Conservation (phyloP, 148 eudicot genomes). For the Rhododendron mucronatum region DNA sequence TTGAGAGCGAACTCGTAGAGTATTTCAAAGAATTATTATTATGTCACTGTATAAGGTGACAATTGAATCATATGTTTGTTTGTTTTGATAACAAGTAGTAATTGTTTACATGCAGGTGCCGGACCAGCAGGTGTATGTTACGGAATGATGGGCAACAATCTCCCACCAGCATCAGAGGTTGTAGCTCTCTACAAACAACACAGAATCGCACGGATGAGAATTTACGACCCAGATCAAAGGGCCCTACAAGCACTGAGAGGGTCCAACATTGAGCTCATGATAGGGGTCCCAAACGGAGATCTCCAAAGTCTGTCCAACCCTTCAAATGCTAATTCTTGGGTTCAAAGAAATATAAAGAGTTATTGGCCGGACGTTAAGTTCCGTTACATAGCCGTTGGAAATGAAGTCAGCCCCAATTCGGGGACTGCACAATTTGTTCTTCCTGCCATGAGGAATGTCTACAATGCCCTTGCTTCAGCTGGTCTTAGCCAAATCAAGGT, state of each 20-base stretch:
- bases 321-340: constrained; percentile 8
- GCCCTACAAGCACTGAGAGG: constrained; percentile 10
- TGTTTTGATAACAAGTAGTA: too few relatives aligned
- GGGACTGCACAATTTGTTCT: constrained; percentile 6
- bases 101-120: not conserved
- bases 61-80: too few relatives aligned
- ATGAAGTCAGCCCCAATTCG: constrained; percentile 6
- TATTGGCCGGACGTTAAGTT: constrained; percentile 7
- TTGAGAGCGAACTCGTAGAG: too few relatives aligned
- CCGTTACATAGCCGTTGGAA: constrained; percentile 15
- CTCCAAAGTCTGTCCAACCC: constrained; percentile 1
- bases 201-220: constrained; percentile 10
- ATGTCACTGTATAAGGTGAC: too few relatives aligned
- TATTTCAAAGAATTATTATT: too few relatives aligned
- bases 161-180: constrained; percentile 13
- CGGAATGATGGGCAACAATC: constrained; percentile 20
- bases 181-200: not conserved
- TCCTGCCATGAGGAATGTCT: constrained; percentile 5
- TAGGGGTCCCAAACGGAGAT: constrained; percentile 15
- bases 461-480: constrained; percentile 1
- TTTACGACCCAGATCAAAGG: constrained; percentile 13
- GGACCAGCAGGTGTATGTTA: constrained; percentile 11
- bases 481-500: constrained; percentile 9
- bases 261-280: constrained; percentile 10
- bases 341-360: not conserved